These are phyloP conservation scores for Clonostachys rosea DNA, from an alignment of 2,329 filamentous ascomycete genomes.

Conservation along the genomic window DNA sequence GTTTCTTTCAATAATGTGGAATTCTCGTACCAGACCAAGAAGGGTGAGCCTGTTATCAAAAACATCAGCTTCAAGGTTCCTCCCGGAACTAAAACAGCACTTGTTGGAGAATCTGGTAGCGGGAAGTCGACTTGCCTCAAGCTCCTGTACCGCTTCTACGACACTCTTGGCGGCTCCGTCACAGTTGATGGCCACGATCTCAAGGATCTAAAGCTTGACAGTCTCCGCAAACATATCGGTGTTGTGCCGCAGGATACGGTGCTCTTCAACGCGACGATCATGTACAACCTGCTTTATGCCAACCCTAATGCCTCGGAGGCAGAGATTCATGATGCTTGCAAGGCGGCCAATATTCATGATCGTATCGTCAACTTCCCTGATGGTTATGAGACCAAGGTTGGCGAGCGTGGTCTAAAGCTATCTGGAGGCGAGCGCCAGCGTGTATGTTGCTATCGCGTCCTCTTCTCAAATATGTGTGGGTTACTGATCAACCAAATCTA, in stretches of 20 bases:
- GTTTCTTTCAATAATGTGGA: slow-evolving; percentile 34
- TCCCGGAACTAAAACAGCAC: slow-evolving; percentile 38
- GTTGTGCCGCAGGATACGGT: slow-evolving; percentile 39
- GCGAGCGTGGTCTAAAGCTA: slow-evolving; percentile 46
- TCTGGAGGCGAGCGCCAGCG: slow-evolving; percentile 59
- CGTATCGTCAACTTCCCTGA: slow-evolving; percentile 47
- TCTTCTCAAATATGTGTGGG: too few species aligned
- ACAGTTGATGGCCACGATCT: slow-evolving; percentile 40
- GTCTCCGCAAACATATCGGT: slow-evolving; percentile 33
- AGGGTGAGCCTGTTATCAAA: slow-evolving; percentile 26
- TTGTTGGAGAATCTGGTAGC: slow-evolving; percentile 38
- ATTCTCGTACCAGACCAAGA: slow-evolving; percentile 35
- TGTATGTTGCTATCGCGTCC: slow-evolving; percentile 17
- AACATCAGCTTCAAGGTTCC: slow-evolving; percentile 33
- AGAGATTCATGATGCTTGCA: slow-evolving; percentile 45
- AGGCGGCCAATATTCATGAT: slow-evolving; percentile 49
- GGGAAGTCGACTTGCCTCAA: slow-evolving; percentile 44
- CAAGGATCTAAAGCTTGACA: slow-evolving; percentile 30
- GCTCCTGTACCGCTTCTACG: slow-evolving; percentile 47
- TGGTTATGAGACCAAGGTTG: slow-evolving; percentile 47
- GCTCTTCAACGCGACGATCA: slow-evolving; percentile 48
- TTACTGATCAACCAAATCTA: not conserved
- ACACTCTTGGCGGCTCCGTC: slow-evolving; percentile 37
- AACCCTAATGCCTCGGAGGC: slow-evolving; percentile 40
- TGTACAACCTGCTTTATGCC: slow-evolving; percentile 51